Base-by-base conservation (phyloP, 345 rosid species). In the Eucalyptus microcorys region DNA sequence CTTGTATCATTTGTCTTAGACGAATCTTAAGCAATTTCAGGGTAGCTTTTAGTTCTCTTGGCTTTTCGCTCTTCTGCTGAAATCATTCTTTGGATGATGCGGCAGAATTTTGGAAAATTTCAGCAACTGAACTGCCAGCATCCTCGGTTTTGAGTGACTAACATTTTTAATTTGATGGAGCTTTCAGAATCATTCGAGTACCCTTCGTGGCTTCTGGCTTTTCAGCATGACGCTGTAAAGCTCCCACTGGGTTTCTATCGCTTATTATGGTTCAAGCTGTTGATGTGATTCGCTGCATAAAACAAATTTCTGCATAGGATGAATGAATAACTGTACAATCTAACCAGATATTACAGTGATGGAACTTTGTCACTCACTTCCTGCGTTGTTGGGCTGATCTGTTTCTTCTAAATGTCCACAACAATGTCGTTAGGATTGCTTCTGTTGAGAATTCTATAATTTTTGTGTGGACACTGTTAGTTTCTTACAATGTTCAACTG, bases 381-480 rank as follows among this genome's bases (percentile, higher is more conserved):
- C 12, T 55, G 61, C 61, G 10, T 55, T 55, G 30, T 11, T 24
- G 30, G 30, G 30, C 30, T 22, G 61, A 55, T 24, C 61, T 24
- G 61, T 24, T 55, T 9, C 61, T 55, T 55, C 61, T 55, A 55
- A 22, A 55, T 55, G 61, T 24, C 30, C 61, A 22, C 24, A 55
- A 55, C 30, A 55, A 55, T 8, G 61, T 24, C 30, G 2, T 22
- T 9, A 55, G 5, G 87, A 86, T 37, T 14, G 34, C 59, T 55
- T 55, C 6, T 30, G 61, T 57, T 66, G 52, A 84, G 48, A 32
- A 48, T 55, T n/a, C n/a, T 85, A 71, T 76, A 19, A 40, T 81
- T 21, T 26, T 21, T 42, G 86, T 26, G 48, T 21, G 86, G 16
- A 81, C 92, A 95, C 95, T 94, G 76, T 86, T 96, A 94, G 40